phyloP scores from a whole-genome alignment of 2,329 filamentous ascomycete genomes.

The Fusarium coffeatum region DNA sequence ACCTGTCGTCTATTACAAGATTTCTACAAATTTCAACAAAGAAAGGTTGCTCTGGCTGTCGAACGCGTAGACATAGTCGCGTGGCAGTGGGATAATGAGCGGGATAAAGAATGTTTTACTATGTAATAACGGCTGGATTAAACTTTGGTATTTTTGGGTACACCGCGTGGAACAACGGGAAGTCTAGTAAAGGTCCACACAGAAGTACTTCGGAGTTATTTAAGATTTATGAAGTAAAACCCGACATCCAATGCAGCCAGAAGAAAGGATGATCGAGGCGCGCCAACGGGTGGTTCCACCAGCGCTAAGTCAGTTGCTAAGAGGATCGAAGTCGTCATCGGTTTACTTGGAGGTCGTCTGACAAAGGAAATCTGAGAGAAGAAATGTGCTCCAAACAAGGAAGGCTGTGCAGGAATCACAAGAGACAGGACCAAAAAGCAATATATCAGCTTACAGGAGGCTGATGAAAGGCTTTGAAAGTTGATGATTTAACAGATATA shows the following conservation, averaged over 20 bases:
- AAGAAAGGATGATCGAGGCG: background rate
- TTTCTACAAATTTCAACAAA: background rate
- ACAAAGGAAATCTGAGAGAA: too few relatives aligned
- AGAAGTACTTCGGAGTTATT: background rate
- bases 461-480: background rate
- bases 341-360: background rate
- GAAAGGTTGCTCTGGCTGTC: background rate
- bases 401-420: background rate
- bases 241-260: background rate
- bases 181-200: background rate
- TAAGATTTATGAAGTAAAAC: background rate
- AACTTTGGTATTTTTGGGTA: slow-evolving; percentile 16
- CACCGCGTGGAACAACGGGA: background rate
- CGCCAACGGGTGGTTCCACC: slow-evolving; percentile 1
- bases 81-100: slow-evolving; percentile 23
- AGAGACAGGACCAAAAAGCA: background rate
- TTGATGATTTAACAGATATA: background rate
- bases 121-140: background rate
- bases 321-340: slow-evolving; percentile 16
- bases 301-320: background rate
- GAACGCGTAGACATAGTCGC: slow-evolving; percentile 12
- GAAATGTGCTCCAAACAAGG: background rate
- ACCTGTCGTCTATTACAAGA: background rate
- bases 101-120: slow-evolving; percentile 18
- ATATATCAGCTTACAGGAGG: background rate